Evolutionary conservation across 2,329 filamentous ascomycete genomes (phyloP).

Genomic region (Colletotrichum graminicola): DNA sequence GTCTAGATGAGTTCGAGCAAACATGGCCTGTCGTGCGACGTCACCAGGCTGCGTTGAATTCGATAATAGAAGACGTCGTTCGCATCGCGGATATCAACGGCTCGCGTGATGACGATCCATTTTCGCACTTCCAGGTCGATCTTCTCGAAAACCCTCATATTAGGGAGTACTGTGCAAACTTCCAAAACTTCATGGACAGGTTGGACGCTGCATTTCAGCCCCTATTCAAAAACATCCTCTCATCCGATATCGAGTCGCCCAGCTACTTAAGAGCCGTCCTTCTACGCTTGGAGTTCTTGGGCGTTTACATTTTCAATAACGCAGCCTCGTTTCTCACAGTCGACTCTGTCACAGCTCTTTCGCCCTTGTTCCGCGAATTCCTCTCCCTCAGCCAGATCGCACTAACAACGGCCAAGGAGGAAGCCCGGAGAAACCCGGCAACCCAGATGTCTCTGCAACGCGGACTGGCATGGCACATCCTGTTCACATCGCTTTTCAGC

Average conservation of each 20-base stretch:
- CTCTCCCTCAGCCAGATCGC: conserved; percentile 50
- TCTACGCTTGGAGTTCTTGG: conserved; percentile 49
- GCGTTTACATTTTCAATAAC: conserved; percentile 48
- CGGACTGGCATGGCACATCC: conserved; percentile 45
- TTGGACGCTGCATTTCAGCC: conserved; percentile 50
- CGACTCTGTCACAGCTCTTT: conserved; percentile 43
- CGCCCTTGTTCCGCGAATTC: conserved; percentile 50
- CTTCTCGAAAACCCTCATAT: conserved; percentile 43
- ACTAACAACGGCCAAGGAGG: conserved; percentile 39
- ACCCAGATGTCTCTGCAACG: conserved; percentile 49
- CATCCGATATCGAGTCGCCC: conserved; percentile 46
- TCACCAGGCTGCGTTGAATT: conserved; percentile 39
- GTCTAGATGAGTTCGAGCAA: conserved; percentile 46
- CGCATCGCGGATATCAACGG: conserved; percentile 28
- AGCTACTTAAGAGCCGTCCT: conserved; percentile 50
- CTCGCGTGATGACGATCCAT: conserved; percentile 30
- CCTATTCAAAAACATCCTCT: conserved; percentile 49
- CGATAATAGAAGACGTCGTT: conserved; percentile 44
- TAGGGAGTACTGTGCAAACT: conserved; percentile 39
- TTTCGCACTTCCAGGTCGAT: conserved; percentile 39
- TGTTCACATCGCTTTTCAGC: conserved; percentile 47
- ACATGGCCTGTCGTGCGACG: conserved; percentile 42
- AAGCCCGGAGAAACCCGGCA: conserved; percentile 42
- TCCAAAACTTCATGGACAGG: conserved; percentile 30
- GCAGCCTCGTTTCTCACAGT: conserved; percentile 45